Conservation (phyloP, 2,329 filamentous ascomycete genomes). For the Drechmeria coniospora region DNA sequence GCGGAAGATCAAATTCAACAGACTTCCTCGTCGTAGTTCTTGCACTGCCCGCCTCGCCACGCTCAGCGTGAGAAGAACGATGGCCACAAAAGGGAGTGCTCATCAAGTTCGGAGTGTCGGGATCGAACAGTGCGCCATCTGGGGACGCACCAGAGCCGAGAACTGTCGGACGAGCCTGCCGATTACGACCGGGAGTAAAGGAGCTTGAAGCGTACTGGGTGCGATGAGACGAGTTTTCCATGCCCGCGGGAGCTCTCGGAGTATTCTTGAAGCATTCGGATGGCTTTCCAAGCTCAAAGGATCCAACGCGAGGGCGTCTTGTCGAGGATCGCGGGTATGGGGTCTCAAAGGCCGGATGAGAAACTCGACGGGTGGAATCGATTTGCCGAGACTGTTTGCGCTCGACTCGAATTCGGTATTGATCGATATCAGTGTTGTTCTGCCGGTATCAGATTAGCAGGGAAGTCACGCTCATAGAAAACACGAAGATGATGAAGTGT, state of each 20-base stretch:
- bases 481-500: no score
- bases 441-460: slow-evolving; percentile 9
- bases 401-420: slow-evolving; percentile 20
- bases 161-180: slow-evolving; percentile 4
- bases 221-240: neutral
- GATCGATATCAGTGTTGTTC: slow-evolving; percentile 17
- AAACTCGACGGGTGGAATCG: slow-evolving; percentile 7
- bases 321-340: neutral
- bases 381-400: slow-evolving; percentile 16
- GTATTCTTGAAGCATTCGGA: neutral
- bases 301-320: slow-evolving; percentile 1
- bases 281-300: slow-evolving; percentile 2
- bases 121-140: slow-evolving; percentile 1
- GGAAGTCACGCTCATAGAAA: no score
- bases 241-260: neutral
- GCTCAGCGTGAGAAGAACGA: neutral
- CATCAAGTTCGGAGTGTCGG: no score
- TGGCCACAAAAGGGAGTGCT: no score
- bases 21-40: slow-evolving; percentile 3
- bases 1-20: slow-evolving; percentile 4
- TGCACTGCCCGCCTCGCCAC: neutral
- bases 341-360: neutral
- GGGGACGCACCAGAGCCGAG: slow-evolving; percentile 3
- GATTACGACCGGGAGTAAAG: slow-evolving; percentile 3
- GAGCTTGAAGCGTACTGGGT: slow-evolving; percentile 3